phyloP scores from a whole-genome alignment of 805 yeast species.

The Kuraishia piskuri region DNA sequence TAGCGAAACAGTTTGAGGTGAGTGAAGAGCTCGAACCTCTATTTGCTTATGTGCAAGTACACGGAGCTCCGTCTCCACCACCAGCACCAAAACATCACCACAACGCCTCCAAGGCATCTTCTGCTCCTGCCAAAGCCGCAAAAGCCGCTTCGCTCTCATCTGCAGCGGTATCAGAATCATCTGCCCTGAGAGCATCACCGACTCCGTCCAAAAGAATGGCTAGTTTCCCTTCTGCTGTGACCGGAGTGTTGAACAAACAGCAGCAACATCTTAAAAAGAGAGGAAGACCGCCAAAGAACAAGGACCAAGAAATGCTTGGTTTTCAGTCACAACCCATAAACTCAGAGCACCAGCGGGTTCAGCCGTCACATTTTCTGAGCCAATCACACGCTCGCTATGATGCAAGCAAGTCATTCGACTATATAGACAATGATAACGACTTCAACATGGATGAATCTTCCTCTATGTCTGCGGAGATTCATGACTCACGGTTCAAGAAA shows the following conservation, averaged over 20 bases:
- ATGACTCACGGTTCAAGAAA: slow-evolving; percentile 1
- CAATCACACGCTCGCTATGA: not conserved
- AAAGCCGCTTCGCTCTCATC: slow-evolving; percentile 15
- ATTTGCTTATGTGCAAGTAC: slow-evolving; percentile 47
- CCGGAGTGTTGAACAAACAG: not conserved
- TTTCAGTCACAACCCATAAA: not conserved
- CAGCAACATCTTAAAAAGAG: slow-evolving; percentile 18
- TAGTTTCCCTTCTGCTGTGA: not conserved
- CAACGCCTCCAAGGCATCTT: slow-evolving; percentile 33
- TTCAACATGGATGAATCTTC: slow-evolving; percentile 5
- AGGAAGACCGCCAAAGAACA: slow-evolving; percentile 22
- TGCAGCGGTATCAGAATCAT: not conserved
- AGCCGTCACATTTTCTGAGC: not conserved
- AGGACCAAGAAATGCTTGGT: slow-evolving; percentile 4
- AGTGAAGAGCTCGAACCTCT: slow-evolving; percentile 53
- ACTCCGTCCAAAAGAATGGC: not conserved
- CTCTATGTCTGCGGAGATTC: not conserved
- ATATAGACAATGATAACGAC: slow-evolving; percentile 2
- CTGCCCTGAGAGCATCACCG: not conserved
- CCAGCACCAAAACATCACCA: slow-evolving; percentile 62
- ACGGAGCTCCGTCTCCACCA: slow-evolving; percentile 46
- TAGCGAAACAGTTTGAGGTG: slow-evolving; percentile 61
- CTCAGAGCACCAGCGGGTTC: slow-evolving; percentile 2
- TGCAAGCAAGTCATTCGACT: not conserved
- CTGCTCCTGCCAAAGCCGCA: slow-evolving; percentile 11